Percentiles rank a stretch among this genome's conserved stretches.
Conservation (phyloP, 345 rosid species). For the Eutrema heterophyllum region DNA sequence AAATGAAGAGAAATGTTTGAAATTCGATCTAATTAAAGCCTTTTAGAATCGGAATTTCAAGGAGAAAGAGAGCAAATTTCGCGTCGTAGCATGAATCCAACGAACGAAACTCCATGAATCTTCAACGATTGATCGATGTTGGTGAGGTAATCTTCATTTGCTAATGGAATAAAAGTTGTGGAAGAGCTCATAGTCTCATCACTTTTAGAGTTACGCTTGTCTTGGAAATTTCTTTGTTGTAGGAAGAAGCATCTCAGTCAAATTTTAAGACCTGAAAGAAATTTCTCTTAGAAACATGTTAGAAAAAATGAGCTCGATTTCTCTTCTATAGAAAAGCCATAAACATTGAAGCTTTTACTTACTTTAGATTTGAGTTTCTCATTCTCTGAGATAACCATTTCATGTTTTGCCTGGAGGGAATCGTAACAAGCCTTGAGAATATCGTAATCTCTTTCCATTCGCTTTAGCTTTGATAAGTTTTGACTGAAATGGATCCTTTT, state of each 20-base stretch:
- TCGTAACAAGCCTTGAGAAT: slow-evolving; percentile 21
- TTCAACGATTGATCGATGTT: slow-evolving; percentile 7
- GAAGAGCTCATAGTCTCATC: slow-evolving; percentile 10
- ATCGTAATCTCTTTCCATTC: slow-evolving; percentile 16
- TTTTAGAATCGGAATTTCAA: too few species aligned
- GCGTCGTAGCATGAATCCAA: too few species aligned
- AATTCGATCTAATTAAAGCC: too few species aligned
- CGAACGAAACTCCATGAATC: too few species aligned
- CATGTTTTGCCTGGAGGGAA: slow-evolving; percentile 20
- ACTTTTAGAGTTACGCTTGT: not conserved
- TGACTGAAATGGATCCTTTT: not conserved
- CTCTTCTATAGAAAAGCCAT: too few species aligned
- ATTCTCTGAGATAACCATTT: slow-evolving; percentile 16
- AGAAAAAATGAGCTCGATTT: not conserved
- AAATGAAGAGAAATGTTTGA: too few species aligned
- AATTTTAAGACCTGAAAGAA: not conserved
- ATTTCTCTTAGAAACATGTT: too few species aligned
- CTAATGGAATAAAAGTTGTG: not conserved
- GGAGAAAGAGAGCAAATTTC: too few species aligned
- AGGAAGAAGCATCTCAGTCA: slow-evolving; percentile 18
- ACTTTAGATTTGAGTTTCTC: slow-evolving; percentile 21
- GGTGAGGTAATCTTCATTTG: not conserved
- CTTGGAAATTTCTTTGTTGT: not conserved
- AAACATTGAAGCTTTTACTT: too few species aligned
- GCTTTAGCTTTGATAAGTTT: not conserved